A percentile compares a stretch with the other conserved stretches of the same genome.
phyloP scores from a whole-genome alignment of 2,329 filamentous ascomycete genomes.

The Diaporthe sp. region DNA sequence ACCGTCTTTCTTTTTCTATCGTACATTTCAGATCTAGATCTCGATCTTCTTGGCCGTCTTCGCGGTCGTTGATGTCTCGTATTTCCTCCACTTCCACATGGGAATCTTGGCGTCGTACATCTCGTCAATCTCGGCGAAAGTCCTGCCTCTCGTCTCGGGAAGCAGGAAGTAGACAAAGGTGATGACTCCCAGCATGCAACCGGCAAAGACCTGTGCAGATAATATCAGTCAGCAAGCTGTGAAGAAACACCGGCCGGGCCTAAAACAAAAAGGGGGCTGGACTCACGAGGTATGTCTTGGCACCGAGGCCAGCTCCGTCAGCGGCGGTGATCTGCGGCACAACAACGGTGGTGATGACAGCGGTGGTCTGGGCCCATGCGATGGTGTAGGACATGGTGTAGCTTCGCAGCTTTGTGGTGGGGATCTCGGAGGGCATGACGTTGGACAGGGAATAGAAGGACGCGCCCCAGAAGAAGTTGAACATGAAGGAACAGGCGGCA shows the following conservation, averaged over 20 bases:
- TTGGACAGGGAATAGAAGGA: conserved; percentile 52
- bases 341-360: conserved; percentile 53
- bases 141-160: conserved; percentile 35
- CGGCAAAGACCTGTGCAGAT: conserved; percentile 32
- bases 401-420: conserved; percentile 28
- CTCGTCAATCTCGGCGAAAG: conserved; percentile 37
- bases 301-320: conserved; percentile 38
- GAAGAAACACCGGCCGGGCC: not conserved
- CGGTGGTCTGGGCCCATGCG: conserved; percentile 51
- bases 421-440: conserved; percentile 52
- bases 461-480: conserved; percentile 53
- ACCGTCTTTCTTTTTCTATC: not conserved
- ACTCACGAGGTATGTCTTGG: conserved; percentile 35
- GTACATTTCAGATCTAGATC: not conserved
- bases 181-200: conserved; percentile 34
- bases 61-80: conserved; percentile 24
- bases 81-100: conserved; percentile 32
- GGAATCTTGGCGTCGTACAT: conserved; percentile 36
- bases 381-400: conserved; percentile 51
- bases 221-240: not conserved
- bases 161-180: conserved; percentile 37
- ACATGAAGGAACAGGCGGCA: conserved; percentile 50
- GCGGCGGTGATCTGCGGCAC: conserved; percentile 49
- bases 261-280: not conserved
- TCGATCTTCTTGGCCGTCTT: conserved; percentile 32